phyloP scores from a whole-genome alignment of 257 asterid species.

The Solanum appendiculatum region DNA sequence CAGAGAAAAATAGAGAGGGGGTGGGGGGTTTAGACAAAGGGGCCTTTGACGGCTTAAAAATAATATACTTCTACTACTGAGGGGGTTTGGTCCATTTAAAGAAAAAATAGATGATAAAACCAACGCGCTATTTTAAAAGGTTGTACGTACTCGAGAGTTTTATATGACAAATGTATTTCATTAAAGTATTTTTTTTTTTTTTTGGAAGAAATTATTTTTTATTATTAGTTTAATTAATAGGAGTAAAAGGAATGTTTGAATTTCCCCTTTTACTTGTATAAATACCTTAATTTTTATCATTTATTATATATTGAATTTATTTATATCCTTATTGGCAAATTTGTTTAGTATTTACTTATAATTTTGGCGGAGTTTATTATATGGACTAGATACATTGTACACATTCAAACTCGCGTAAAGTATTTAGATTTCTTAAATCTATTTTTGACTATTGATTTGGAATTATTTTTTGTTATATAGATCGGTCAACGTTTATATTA shows the following conservation, averaged over 20 bases:
- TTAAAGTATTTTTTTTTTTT: background rate
- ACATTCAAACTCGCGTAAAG: background rate
- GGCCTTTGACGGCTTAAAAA: background rate
- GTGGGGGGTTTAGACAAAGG: background rate
- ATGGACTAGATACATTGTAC: background rate
- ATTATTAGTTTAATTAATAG: background rate
- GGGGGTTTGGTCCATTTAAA: background rate
- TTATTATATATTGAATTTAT: too few relatives aligned
- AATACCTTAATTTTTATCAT: background rate
- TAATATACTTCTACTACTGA: background rate
- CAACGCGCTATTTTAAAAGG: background rate
- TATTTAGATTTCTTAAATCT: background rate
- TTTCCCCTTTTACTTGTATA: background rate
- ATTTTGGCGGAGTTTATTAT: background rate
- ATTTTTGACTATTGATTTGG: background rate
- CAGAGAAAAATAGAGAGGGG: conserved; percentile 5
- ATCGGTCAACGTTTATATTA: background rate
- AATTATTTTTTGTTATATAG: accelerated
- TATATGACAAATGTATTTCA: background rate
- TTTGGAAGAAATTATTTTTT: background rate
- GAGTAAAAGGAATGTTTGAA: background rate
- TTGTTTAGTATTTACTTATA: accelerated
- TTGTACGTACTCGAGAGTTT: background rate
- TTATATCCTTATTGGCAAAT: background rate
- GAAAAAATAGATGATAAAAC: background rate